Evolutionary conservation across 1,139 yeast species (phyloP).

Genomic region (Suhomyces maxii): DNA sequence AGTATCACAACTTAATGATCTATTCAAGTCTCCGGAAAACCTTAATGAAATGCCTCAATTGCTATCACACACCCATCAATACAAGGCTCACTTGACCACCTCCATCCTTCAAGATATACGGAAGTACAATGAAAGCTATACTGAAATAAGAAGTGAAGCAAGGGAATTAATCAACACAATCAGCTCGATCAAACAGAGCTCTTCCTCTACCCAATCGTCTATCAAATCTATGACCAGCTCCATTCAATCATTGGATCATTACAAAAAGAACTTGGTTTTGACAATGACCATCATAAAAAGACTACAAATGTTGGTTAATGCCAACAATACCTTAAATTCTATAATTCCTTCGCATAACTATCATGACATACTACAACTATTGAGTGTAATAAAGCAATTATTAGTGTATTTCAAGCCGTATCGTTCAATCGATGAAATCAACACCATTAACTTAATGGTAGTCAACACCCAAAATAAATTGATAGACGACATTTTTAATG

Average conservation of each 20-base stretch:
- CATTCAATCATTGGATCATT: constrained; percentile 74
- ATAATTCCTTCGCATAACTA: constrained; percentile 52
- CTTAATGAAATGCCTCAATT: constrained; percentile 49
- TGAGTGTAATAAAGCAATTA: constrained; percentile 79
- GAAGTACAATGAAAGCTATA: constrained; percentile 26
- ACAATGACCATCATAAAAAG: constrained; percentile 86
- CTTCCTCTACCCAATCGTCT: constrained; percentile 53
- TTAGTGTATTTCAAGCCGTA: constrained; percentile 76
- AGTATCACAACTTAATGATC: constrained; percentile 31
- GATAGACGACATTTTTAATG: constrained; percentile 71
- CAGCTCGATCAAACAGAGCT: constrained; percentile 26
- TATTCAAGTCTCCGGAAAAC: constrained; percentile 45
- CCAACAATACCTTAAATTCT: constrained; percentile 63
- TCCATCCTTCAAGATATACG: constrained; percentile 37
- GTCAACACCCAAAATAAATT: constrained; percentile 63
- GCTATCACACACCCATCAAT: constrained; percentile 37
- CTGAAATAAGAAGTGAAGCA: constrained; percentile 43
- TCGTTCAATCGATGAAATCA: constrained; percentile 81
- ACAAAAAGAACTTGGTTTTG: constrained; percentile 77
- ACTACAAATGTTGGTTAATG: constrained; percentile 80
- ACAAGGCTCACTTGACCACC: constrained; percentile 47
- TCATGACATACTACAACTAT: constrained; percentile 62
- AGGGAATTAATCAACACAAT: constrained; percentile 45
- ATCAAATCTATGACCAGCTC: constrained; percentile 73
- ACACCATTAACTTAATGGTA: constrained; percentile 63